Base-by-base conservation (phyloP, 1,284 basidiomycete genomes). In the Moesziomyces antarcticus region DNA sequence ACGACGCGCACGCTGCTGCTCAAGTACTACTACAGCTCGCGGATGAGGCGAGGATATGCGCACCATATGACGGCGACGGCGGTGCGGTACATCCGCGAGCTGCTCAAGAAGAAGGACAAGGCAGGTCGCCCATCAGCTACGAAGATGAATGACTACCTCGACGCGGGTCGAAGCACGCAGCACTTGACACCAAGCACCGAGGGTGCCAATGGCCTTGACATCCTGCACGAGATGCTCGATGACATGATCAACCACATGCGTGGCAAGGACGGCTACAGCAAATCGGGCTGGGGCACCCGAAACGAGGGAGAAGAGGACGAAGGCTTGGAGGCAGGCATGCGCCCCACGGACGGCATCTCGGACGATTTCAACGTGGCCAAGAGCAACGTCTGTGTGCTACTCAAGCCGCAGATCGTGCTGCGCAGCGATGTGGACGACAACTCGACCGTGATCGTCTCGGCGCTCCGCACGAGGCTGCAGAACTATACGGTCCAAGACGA, bases 341-440 rank as follows among this genome's bases (percentile, higher is more conserved):
- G 30, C 13, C 75, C 80, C 13, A 70, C 67, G 10, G 69, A 75
- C 30, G 81, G 81, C 33, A 81, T 86, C 25, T 83, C 85, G 3
- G 82, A 85, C 11, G 84, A 85, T 3, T 87, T 85, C 62, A 73
- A 78, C 0, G 82, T 87, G 44, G 84, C 85, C 57, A 85, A 92
- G 70, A 90, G 90, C 60, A 90, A 93, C 81, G 91, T 92, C 76
- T 91, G 92, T 76, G 87, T 96, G 24, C 87, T 98, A 18, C 86
- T 97, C 62, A 95, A 95, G 80, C 95, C 96, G 18, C 96, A 98
- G 84, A 88, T 98, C 50, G 90, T 95, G 3, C 86, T 98, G 27
- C 87, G 89, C 40, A 92, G 90, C 73, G 89, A 91, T 44, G 85
- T 87, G 0, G 87, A 88, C 45, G 84, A 87, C 22, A 88, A 90